These are phyloP conservation scores for Suillus americanus DNA, from an alignment of 768 basidiomycete species.

Conservation along the genomic window DNA sequence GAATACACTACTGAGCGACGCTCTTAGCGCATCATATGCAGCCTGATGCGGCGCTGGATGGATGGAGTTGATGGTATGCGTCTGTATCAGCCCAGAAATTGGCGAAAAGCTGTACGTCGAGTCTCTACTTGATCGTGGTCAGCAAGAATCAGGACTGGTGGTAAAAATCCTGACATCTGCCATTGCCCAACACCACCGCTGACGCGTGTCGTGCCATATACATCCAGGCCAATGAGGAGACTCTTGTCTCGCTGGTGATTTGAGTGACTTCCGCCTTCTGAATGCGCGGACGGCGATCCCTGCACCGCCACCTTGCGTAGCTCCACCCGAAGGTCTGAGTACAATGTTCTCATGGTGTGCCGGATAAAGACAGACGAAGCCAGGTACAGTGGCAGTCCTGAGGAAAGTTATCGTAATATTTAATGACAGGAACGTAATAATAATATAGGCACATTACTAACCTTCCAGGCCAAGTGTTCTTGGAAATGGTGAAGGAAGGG, in stretches of 20 bases:
- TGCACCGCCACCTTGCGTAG: constrained; percentile 47
- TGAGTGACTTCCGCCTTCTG: not conserved
- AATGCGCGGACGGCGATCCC: constrained; percentile 11
- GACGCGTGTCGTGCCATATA: constrained; percentile 61
- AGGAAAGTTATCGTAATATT: not conserved
- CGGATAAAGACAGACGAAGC: constrained; percentile 68
- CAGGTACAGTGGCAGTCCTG: constrained; percentile 72
- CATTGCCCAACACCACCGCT: constrained; percentile 65
- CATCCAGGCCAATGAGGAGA: constrained; percentile 52
- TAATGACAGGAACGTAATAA: not conserved
- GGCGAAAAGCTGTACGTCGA: constrained; percentile 79
- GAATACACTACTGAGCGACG: constrained; percentile 27
- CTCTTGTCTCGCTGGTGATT: constrained; percentile 50
- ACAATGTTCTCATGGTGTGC: constrained; percentile 74
- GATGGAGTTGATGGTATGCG: constrained; percentile 73
- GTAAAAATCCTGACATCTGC: constrained; percentile 58
- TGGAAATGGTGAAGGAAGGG: constrained; percentile 69
- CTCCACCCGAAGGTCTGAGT: constrained; percentile 60
- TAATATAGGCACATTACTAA: constrained; percentile 24
- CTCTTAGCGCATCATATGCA: constrained; percentile 61
- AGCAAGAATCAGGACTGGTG: not conserved
- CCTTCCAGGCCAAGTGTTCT: constrained; percentile 71
- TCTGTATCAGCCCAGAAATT: constrained; percentile 56
- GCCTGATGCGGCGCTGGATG: constrained; percentile 73
- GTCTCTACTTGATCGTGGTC: constrained; percentile 39